These are phyloP conservation scores for Candida xiaguanensis DNA, from an alignment of 805 yeast species.

Conservation along the genomic window DNA sequence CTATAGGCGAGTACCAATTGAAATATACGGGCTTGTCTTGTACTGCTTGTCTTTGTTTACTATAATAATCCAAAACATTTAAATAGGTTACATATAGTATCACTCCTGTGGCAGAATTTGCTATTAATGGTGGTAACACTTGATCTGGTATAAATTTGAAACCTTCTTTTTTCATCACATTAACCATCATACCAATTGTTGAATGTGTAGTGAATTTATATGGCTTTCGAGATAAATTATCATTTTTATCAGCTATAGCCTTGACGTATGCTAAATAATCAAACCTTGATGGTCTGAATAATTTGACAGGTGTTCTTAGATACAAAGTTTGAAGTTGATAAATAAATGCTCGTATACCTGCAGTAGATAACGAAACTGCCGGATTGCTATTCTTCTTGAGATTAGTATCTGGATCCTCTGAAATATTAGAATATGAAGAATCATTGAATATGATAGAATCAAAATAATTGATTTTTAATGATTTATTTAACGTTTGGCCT, in stretches of 20 bases:
- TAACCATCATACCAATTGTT: conserved; percentile 66
- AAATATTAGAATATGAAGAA: not conserved
- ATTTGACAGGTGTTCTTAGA: conserved; percentile 75
- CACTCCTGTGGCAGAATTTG: conserved; percentile 86
- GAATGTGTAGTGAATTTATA: conserved; percentile 69
- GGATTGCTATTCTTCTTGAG: conserved; percentile 23
- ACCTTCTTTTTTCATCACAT: conserved; percentile 73
- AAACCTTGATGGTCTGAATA: conserved; percentile 86
- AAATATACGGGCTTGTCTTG: conserved; percentile 6
- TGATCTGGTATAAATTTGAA: conserved; percentile 85
- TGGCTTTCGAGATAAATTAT: conserved; percentile 42
- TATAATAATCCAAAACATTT: conserved; percentile 40
- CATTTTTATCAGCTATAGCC: conserved; percentile 44
- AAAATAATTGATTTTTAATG: too few species aligned
- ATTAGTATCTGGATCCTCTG: not conserved
- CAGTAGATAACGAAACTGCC: conserved; percentile 75
- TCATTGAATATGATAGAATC: not conserved
- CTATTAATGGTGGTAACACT: conserved; percentile 81
- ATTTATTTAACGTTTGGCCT: too few species aligned
- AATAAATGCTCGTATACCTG: conserved; percentile 81
- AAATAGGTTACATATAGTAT: conserved; percentile 82
- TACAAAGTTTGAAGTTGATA: conserved; percentile 76
- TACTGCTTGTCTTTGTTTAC: conserved; percentile 12
- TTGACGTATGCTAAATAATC: conserved; percentile 76
- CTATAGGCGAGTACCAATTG: conserved; percentile 32